These are phyloP conservation scores for Colletotrichum shisoi DNA, from an alignment of 2,329 filamentous ascomycete genomes.

Conservation along the genomic window DNA sequence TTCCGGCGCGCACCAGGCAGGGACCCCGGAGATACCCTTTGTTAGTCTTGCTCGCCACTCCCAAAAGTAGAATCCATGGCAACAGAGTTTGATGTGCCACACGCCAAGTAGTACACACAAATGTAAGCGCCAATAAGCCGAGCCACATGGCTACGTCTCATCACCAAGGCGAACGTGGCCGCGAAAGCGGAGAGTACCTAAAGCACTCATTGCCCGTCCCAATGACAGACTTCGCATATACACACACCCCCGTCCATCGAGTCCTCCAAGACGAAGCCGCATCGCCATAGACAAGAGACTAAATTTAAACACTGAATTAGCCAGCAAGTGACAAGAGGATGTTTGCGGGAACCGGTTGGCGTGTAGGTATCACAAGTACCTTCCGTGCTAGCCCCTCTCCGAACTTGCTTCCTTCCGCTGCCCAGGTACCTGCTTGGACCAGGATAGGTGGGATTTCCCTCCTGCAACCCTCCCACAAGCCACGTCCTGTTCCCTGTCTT, in stretches of 20 bases:
- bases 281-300: background rate
- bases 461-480: background rate
- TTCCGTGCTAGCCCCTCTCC: background rate
- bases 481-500: background rate
- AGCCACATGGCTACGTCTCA: background rate
- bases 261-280: background rate
- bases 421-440: background rate
- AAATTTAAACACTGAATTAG: background rate
- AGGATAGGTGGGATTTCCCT: slow-evolving; percentile 21
- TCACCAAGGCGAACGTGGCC: background rate
- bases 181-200: background rate
- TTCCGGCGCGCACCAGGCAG: too few relatives aligned
- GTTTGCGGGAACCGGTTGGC: background rate
- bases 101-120: too few relatives aligned
- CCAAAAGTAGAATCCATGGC: too few relatives aligned
- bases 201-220: background rate
- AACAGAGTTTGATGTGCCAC: too few relatives aligned
- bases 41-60: too few relatives aligned
- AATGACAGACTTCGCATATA: background rate
- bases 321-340: background rate
- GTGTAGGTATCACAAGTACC: background rate
- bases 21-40: too few relatives aligned
- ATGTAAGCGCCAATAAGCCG: background rate
- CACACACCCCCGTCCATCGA: slow-evolving; percentile 8
- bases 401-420: background rate